Base-by-base conservation (phyloP, 805 yeast genomes). In the Ogataea neopini region DNA sequence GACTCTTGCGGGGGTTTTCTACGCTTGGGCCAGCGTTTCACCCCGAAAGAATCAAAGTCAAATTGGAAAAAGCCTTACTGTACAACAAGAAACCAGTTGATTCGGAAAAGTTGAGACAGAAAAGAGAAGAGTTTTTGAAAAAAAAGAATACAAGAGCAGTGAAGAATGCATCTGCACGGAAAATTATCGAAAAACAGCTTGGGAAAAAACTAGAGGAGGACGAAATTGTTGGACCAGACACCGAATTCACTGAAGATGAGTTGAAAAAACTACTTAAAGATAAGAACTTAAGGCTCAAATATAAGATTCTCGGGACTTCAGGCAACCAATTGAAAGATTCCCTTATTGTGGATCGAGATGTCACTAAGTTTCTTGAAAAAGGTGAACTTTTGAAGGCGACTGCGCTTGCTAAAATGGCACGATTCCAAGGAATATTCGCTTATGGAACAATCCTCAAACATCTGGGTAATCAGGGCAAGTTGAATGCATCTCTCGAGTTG, bases 391-490 rank as follows among this genome's bases (percentile, higher is more conserved):
- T 68, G 26, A 76, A 86, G 48, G 91, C 91, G 0, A 48, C 55
- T 19, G 51, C 50, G 14, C 40, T 65, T 30, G 59, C 61, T 3
- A 44, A 45, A 19, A 17, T 64, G 37, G 68, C 67, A 1, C 48
- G 65, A 20, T 35, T 26, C 23, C 72, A 73, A 30, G 88, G 86
- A 7, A 54, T 71, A 0, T 86, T 81, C 26, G 86, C 80, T 1
- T 76, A 81, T 79, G 86, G 87, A 52, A 71, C 76, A n/a, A 71
- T 86, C 0, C 61, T 81, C 58, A 73, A 76, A 49, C 74, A 80
- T 69, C 68, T 74, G 35, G 63, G 83, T 3, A 61, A 62, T 6
- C 56, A 68, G 7, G 72, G 75, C 2, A 72, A 74, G 18, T 61
- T 74, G 0, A 72, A 74, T 38, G 71, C 70, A 6, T 85, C 86